Percentiles rank a stretch among this genome's conserved stretches.
Conservation (phyloP, 768 basidiomycete genomes). For the Clavaria fumosa region DNA sequence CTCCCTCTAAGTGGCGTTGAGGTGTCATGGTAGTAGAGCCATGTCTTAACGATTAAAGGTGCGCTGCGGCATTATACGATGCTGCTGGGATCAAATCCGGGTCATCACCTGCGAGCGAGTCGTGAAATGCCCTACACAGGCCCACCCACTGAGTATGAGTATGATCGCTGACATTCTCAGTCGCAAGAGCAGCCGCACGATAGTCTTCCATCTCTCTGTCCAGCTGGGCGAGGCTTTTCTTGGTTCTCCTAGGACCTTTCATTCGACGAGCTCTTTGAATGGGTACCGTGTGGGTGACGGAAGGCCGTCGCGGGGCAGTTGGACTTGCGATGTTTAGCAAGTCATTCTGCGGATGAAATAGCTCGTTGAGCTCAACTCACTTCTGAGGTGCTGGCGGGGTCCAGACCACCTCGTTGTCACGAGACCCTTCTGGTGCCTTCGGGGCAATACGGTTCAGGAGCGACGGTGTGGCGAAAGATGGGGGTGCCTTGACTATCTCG, state of each 20-base stretch:
- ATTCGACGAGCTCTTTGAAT: slow-evolving; percentile 34
- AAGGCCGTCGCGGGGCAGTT: slow-evolving; percentile 13
- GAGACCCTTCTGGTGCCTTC: too few species aligned
- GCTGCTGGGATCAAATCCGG: too few species aligned
- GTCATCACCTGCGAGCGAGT: too few species aligned
- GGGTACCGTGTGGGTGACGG: slow-evolving; percentile 15
- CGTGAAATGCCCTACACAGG: too few species aligned
- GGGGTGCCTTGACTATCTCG: slow-evolving; percentile 12
- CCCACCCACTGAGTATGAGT: too few species aligned
- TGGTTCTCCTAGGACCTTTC: slow-evolving; percentile 62
- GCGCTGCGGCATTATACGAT: too few species aligned
- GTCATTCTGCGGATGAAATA: background rate
- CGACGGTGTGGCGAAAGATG: slow-evolving; percentile 9
- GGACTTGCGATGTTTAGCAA: background rate
- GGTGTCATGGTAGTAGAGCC: too few species aligned
- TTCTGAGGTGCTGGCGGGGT: background rate
- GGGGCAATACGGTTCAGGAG: slow-evolving; percentile 7
- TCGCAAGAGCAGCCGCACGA: slow-evolving; percentile 36
- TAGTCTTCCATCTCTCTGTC: slow-evolving; percentile 78
- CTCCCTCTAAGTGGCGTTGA: too few species aligned
- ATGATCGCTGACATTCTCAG: too few species aligned
- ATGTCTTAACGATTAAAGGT: too few species aligned
- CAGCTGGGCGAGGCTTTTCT: slow-evolving; percentile 42
- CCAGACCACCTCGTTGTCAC: too few species aligned
- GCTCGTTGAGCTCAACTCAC: background rate